Evolutionary conservation across 2,329 filamentous ascomycete genomes (phyloP).

Genomic region (Raffaelea albimanens): DNA sequence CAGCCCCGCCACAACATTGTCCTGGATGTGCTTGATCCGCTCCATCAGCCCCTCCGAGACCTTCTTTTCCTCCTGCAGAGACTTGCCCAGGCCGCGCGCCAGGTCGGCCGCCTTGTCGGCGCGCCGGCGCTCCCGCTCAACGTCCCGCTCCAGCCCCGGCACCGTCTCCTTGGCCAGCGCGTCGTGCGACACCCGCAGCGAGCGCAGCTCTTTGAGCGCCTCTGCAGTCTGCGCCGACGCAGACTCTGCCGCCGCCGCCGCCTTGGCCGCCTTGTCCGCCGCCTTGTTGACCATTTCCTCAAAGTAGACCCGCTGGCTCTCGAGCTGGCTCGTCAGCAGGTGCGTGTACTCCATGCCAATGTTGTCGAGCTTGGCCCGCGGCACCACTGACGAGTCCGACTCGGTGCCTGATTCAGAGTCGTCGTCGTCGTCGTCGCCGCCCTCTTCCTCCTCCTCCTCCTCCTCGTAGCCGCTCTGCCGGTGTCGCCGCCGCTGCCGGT

Average conservation of each 20-base stretch:
- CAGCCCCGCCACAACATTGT: slow-evolving; percentile 49
- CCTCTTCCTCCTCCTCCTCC: slow-evolving; percentile 2
- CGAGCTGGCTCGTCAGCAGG: slow-evolving; percentile 82
- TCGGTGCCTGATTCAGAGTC: no score
- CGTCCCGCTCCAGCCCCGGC: slow-evolving; percentile 61
- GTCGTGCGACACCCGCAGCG: slow-evolving; percentile 44
- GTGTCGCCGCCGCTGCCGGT: slow-evolving; percentile 5
- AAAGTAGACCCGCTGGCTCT: slow-evolving; percentile 87
- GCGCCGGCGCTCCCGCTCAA: slow-evolving; percentile 57
- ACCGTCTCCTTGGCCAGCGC: slow-evolving; percentile 47
- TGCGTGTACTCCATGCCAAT: slow-evolving; percentile 94
- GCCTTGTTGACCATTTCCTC: slow-evolving; percentile 86
- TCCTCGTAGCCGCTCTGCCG: slow-evolving; percentile 2
- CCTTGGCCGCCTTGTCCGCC: slow-evolving; percentile 77
- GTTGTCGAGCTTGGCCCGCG: slow-evolving; percentile 58
- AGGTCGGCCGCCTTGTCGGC: slow-evolving; percentile 65
- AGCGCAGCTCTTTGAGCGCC: slow-evolving; percentile 38
- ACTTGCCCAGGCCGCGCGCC: slow-evolving; percentile 64
- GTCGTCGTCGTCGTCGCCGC: slow-evolving; percentile 31
- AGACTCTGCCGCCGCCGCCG: slow-evolving; percentile 55
- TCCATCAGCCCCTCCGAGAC: slow-evolving; percentile 73
- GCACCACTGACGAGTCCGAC: no score
- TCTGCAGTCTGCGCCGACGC: slow-evolving; percentile 42
- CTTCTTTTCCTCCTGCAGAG: slow-evolving; percentile 78
- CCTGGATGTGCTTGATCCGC: slow-evolving; percentile 66